Evolutionary conservation across 2,329 filamentous ascomycete genomes (phyloP).

Genomic region (Leptosphaerulina australis): DNA sequence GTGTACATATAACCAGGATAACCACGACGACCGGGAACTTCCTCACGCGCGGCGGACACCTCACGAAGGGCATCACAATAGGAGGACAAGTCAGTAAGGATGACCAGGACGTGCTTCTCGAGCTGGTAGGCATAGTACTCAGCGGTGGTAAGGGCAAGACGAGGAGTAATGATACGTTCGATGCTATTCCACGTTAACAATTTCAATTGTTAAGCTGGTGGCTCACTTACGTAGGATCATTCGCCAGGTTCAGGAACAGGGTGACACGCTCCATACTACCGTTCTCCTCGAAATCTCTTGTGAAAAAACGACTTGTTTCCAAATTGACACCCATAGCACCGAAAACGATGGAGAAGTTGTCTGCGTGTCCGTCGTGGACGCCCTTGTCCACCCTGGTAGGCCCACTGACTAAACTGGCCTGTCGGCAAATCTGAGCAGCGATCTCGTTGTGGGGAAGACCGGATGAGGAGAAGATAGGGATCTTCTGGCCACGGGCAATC

Average conservation of each 20-base stretch:
- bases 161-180: constrained; percentile 99
- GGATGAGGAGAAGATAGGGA: constrained; percentile 97
- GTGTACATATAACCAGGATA: constrained; percentile 99
- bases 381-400: constrained; percentile 96
- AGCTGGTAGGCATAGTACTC: constrained; percentile 99
- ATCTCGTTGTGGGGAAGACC: constrained; percentile 99
- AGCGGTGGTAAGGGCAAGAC: constrained; percentile 95
- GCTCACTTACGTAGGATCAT: constrained; percentile 85
- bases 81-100: constrained; percentile 94
- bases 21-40: constrained; percentile 98
- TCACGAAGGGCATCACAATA: constrained; percentile 99
- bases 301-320: constrained; percentile 98
- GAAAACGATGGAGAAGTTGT: constrained; percentile 99
- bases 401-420: constrained; percentile 89
- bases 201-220: constrained; percentile 1
- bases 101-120: constrained; percentile 99
- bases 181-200: constrained; percentile 64
- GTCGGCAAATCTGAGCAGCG: constrained; percentile 96
- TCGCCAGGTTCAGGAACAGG: constrained; percentile 97
- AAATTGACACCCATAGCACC: constrained; percentile 99
- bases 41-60: constrained; percentile 95
- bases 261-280: constrained; percentile 97
- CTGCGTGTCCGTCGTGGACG: constrained; percentile 93
- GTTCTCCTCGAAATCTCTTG: constrained; percentile 97
- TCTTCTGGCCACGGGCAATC: constrained; percentile 98